Conservation (phyloP, 106 monocot genomes). For the Dendrobium huoshanense region DNA sequence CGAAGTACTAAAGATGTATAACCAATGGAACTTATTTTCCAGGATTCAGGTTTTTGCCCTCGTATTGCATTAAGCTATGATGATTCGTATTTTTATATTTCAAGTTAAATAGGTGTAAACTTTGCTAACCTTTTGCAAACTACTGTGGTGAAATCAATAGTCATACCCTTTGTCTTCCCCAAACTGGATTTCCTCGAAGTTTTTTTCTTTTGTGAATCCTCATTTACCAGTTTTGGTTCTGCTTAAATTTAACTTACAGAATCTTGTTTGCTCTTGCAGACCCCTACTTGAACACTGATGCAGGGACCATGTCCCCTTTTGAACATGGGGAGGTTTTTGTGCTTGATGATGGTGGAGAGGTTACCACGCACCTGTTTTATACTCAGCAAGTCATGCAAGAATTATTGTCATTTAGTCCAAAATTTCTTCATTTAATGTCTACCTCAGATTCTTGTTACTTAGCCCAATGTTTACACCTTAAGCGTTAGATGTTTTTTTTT, state of each 20-base stretch:
- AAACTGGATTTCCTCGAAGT: not conserved
- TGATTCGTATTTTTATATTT: not conserved
- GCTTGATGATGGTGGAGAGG: conserved; percentile 70
- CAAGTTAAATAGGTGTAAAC: not conserved
- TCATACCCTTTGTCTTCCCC: not conserved
- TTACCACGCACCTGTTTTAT: conserved; percentile 9
- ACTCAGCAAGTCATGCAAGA: not conserved
- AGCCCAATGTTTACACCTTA: not conserved
- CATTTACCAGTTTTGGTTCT: not conserved
- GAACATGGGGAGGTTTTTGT: conserved; percentile 70
- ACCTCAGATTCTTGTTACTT: not conserved
- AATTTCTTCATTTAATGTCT: not conserved
- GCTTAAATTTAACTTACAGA: not conserved
- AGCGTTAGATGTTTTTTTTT: not conserved
- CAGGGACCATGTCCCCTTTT: conserved; percentile 67
- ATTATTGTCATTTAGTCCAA: not conserved
- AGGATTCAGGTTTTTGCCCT: not conserved
- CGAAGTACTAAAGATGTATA: not conserved
- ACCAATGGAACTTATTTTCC: not conserved
- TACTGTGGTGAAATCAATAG: not conserved
- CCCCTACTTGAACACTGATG: conserved; percentile 61
- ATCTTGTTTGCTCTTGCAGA: conserved; percentile 25
- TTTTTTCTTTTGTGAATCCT: not conserved
- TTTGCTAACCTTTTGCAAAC: not conserved
- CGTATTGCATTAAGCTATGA: not conserved